A percentile compares a stretch with the other conserved stretches of the same genome.
phyloP scores from a whole-genome alignment of 2,329 filamentous ascomycete species.

The Sclerotiophoma versabilis region DNA sequence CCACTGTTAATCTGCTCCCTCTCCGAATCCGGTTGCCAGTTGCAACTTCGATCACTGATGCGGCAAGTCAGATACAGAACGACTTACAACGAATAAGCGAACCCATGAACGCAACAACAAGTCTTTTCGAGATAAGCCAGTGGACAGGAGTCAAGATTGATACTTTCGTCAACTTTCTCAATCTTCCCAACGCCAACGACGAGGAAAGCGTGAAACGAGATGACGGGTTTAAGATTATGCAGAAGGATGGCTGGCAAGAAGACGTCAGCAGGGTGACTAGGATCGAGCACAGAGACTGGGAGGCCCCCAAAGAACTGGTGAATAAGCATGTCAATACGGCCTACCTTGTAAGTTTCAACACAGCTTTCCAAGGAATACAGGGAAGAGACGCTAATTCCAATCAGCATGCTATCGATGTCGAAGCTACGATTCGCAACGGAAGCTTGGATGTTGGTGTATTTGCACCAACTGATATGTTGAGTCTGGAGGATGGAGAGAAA shows the following conservation, averaged over 20 bases:
- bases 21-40: conserved; percentile 61
- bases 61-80: conserved; percentile 69
- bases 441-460: conserved; percentile 62
- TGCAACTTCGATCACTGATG: conserved; percentile 49
- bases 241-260: conserved; percentile 24
- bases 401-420: conserved; percentile 63
- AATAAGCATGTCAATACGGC: conserved; percentile 32
- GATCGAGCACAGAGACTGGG: conserved; percentile 13
- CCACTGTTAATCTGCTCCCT: conserved; percentile 82
- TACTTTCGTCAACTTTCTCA: conserved; percentile 83
- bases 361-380: too few species aligned
- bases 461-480: conserved; percentile 54
- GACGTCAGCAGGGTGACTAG: conserved; percentile 27
- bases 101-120: conserved; percentile 63
- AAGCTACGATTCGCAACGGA: conserved; percentile 59
- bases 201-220: conserved; percentile 8
- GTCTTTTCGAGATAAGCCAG: conserved; percentile 72
- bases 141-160: conserved; percentile 79
- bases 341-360: conserved; percentile 49
- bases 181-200: conserved; percentile 53
- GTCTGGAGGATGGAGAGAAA: conserved; percentile 44
- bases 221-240: conserved; percentile 28
- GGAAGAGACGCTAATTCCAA: conserved; percentile 16
- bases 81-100: conserved; percentile 70
- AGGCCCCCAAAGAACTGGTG: conserved; percentile 28